Percentiles rank a stretch among this genome's conserved stretches.
Evolutionary conservation across 768 basidiomycete species (phyloP).

Genomic region (Xanthoconium stramineum): DNA sequence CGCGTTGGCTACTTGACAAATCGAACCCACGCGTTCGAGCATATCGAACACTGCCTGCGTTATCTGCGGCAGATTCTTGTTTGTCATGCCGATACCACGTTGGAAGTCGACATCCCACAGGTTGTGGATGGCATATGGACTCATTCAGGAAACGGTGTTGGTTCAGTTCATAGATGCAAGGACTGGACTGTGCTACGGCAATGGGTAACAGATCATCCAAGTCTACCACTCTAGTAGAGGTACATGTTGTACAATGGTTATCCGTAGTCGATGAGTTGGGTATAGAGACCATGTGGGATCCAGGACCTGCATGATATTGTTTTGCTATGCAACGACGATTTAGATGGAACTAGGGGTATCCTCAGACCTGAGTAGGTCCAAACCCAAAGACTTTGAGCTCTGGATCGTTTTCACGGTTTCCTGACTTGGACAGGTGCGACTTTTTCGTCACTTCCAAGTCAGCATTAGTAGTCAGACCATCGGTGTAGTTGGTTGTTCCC

Average conservation of each 20-base stretch:
- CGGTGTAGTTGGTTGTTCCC: constrained; percentile 23
- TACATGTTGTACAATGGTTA: neutral
- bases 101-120: constrained; percentile 34
- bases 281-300: neutral
- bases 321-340: neutral
- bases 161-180: constrained; percentile 31
- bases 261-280: neutral
- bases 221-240: constrained; percentile 18
- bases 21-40: constrained; percentile 23
- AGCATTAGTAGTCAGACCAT: constrained; percentile 10
- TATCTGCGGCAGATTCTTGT: constrained; percentile 38
- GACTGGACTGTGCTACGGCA: constrained; percentile 33
- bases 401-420: neutral
- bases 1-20: constrained; percentile 29
- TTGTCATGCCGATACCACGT: constrained; percentile 38
- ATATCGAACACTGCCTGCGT: constrained; percentile 38
- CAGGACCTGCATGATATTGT: neutral
- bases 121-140: constrained; percentile 20
- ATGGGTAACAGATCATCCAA: constrained; percentile 29
- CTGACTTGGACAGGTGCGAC: neutral
- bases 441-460: constrained; percentile 21
- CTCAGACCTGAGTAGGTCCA: neutral
- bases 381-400: constrained; percentile 1
- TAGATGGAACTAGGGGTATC: neutral
- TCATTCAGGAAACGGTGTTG: constrained; percentile 30